A percentile compares a stretch with the other conserved stretches of the same genome.
Evolutionary conservation across 805 yeast genomes (phyloP).

Genomic region (Saturnispora mendoncae): DNA sequence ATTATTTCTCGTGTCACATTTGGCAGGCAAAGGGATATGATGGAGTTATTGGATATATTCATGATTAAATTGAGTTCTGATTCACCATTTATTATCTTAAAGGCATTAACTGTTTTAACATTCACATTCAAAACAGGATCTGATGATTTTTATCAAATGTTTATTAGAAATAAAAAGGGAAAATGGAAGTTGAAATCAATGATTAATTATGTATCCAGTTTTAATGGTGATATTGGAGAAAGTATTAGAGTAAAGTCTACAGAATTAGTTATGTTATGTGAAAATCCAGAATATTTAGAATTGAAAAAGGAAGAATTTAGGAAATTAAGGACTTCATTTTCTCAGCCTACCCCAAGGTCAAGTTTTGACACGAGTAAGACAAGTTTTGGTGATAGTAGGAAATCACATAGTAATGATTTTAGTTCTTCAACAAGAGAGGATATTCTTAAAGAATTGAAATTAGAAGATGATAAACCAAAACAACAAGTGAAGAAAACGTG

Average conservation of each 20-base stretch:
- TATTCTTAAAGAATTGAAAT: conserved; percentile 5
- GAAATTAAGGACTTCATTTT: conserved; percentile 2
- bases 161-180: neutral
- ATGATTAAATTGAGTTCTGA: neutral
- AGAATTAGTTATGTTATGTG: conserved; percentile 3
- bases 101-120: conserved; percentile 5
- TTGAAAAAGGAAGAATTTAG: conserved; percentile 5
- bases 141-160: conserved; percentile 4
- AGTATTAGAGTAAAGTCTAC: conserved; percentile 4
- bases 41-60: neutral
- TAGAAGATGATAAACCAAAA: conserved; percentile 6
- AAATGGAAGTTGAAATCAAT: conserved; percentile 8
- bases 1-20: conserved; percentile 4
- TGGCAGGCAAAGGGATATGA: neutral
- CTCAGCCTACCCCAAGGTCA: conserved; percentile 9
- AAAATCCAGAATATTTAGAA: conserved; percentile 2
- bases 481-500: neutral
- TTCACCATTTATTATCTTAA: neutral
- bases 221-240: neutral
- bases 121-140: conserved; percentile 9
- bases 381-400: neutral
- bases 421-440: conserved; percentile 2
- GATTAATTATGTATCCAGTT: neutral
- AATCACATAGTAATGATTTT: conserved; percentile 4
- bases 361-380: conserved; percentile 5